Evolutionary conservation across 169 alveolate genomes (phyloP).

Genomic region (Plasmodium coatneyi): DNA sequence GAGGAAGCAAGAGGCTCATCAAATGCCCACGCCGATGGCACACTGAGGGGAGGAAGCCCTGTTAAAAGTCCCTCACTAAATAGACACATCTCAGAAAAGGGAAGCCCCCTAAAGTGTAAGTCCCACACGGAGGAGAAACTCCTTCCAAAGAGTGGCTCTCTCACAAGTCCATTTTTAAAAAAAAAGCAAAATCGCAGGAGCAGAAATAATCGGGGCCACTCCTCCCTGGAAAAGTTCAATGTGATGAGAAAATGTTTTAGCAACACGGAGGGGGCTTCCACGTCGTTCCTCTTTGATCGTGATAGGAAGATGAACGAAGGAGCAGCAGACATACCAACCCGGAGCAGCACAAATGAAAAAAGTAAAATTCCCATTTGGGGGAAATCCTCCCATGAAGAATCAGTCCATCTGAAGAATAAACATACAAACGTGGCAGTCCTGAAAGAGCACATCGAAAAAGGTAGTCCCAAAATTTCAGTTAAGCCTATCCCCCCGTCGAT

Average conservation of each 20-base stretch:
- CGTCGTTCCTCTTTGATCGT: neutral
- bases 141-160: neutral
- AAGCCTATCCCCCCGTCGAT: neutral
- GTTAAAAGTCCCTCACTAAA: neutral
- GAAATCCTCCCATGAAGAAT: neutral
- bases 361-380: neutral
- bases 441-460: neutral
- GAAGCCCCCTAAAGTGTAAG: neutral
- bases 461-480: neutral
- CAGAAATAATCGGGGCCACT: neutral
- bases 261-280: neutral
- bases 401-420: neutral
- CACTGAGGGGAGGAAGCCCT: neutral
- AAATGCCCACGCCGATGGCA: neutral
- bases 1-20: neutral
- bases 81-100: neutral
- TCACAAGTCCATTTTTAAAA: slow-evolving; percentile 23
- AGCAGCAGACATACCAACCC: neutral
- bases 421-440: neutral
- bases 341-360: neutral
- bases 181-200: neutral
- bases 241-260: slow-evolving; percentile 27
- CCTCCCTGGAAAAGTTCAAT: neutral
- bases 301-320: neutral
- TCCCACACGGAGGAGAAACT: neutral